A percentile compares a stretch with the other conserved stretches of the same genome.
Evolutionary conservation across 495 filamentous ascomycete species (phyloP).

Genomic region (Oidiodendron maius): DNA sequence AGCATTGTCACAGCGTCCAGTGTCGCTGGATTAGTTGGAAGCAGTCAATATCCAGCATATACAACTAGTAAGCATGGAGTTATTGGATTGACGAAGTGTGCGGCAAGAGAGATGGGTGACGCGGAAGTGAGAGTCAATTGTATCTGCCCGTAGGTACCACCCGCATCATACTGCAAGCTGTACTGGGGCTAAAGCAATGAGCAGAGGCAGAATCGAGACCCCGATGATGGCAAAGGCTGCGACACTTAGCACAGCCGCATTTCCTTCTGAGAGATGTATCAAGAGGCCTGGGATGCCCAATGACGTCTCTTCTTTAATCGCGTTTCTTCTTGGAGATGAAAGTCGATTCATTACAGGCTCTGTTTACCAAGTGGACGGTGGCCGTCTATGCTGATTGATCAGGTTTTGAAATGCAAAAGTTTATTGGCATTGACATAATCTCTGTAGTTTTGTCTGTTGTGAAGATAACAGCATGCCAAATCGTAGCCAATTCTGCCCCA

Average conservation of each 20-base stretch:
- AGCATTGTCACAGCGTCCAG: slow-evolving; percentile 16
- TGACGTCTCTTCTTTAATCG: slow-evolving; percentile 44
- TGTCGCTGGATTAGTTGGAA: slow-evolving; percentile 7
- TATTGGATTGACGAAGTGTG: slow-evolving; percentile 45
- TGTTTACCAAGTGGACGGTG: slow-evolving; percentile 41
- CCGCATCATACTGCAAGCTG: background rate
- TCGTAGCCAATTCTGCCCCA: too few relatives aligned
- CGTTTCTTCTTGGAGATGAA: slow-evolving; percentile 43
- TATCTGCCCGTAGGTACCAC: slow-evolving; percentile 32
- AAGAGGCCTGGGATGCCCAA: slow-evolving; percentile 42
- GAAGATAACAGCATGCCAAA: too few relatives aligned
- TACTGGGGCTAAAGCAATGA: slow-evolving; percentile 25
- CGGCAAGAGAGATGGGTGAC: slow-evolving; percentile 46
- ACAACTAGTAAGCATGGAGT: slow-evolving; percentile 46
- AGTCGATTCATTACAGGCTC: slow-evolving; percentile 44
- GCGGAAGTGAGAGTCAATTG: slow-evolving; percentile 47
- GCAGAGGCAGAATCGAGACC: background rate
- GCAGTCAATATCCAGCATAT: slow-evolving; percentile 29
- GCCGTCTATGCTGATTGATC: background rate
- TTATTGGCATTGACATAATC: too few relatives aligned
- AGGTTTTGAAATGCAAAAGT: too few relatives aligned
- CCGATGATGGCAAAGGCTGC: background rate
- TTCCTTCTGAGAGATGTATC: slow-evolving; percentile 30
- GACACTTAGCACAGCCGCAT: slow-evolving; percentile 2
- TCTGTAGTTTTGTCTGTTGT: too few relatives aligned